Conservation (phyloP, 2,329 filamentous ascomycete genomes). For the Colletotrichum gloeosporioides region DNA sequence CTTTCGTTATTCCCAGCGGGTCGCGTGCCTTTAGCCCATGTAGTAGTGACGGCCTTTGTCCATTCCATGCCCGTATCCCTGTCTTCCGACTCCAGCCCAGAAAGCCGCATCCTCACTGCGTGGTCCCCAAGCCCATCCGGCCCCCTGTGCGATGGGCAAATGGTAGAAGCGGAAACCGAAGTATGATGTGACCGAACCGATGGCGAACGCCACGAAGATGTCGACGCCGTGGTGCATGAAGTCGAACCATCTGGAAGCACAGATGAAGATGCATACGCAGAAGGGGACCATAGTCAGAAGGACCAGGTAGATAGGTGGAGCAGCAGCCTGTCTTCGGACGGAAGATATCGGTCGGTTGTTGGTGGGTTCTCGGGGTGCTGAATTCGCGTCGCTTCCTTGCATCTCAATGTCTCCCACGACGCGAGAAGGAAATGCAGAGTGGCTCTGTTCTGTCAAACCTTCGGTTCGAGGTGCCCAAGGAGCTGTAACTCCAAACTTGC, state of each 20-base stretch:
- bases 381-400: not conserved
- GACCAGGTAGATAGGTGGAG: conserved; percentile 75
- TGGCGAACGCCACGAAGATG: conserved; percentile 73
- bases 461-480: conserved; percentile 64
- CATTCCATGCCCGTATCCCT: not conserved
- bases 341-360: conserved; percentile 33
- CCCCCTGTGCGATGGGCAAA: conserved; percentile 61
- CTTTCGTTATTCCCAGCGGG: not conserved
- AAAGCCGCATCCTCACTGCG: conserved; percentile 37
- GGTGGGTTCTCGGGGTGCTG: conserved; percentile 25
- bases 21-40: not conserved
- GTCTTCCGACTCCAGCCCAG: conserved; percentile 3
- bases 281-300: conserved; percentile 70
- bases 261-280: conserved; percentile 72
- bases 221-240: conserved; percentile 83
- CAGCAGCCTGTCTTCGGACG: conserved; percentile 69
- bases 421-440: conserved; percentile 35
- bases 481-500: conserved; percentile 57
- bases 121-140: conserved; percentile 80
- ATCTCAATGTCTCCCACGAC: conserved; percentile 25
- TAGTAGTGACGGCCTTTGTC: not conserved
- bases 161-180: conserved; percentile 79
- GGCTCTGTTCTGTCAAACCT: conserved; percentile 30
- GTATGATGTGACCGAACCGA: conserved; percentile 71
- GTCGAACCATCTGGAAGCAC: conserved; percentile 76